Evolutionary conservation across 371 early-diverging fungal genomes (phyloP), one percentile per base, ranked within the genome.

Genomic region (Circinella umbellata): DNA sequence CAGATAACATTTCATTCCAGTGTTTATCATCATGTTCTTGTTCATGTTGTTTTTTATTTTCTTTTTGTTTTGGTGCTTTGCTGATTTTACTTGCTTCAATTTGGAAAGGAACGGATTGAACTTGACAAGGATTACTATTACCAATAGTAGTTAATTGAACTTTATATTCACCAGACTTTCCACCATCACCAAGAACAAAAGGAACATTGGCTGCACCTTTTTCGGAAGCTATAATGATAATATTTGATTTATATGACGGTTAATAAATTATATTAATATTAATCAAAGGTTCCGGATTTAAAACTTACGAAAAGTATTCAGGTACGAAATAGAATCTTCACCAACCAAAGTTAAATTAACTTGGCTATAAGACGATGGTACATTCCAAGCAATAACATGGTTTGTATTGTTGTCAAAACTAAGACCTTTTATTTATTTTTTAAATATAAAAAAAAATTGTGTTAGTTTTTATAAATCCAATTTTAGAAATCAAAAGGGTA

Each of bases 371-470:
- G 46, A 14, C 15, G 68, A 63, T 0, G 75, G 69, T n/a, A 72
- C 67, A 35, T 73, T 63, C 81, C 81, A 80, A 37, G 81, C 73
- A 39, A 80, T 69, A 34, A 80, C 53, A 67, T 80, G 81, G 7
- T 72, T 69, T 10, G 70, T 71, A 38, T 55, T 61, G n/a, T 80
- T 78, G 51, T 74, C 79, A 69, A 73, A 80, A 42, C 42, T 42
- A 42, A 42, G 42, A 42, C 42, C 42, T 42, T 9, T 42, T 9
- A 11, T 9, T 42, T 6, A 39, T 39, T 6, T 42, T 9, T 6
- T 42, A 11, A 42, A 42, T 1, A 42, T 42, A 42, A 9, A 9
- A 42, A 2, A 42, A 42, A 42, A 0, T 9, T 6, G 42, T 6
- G 42, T 42, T 9, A 42, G 42, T 63, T 57, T 37, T n/a, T 38